A percentile compares a stretch with the other conserved stretches of the same genome.
Conservation (phyloP, 441 rosid species). For the Pelargonium myrrhifolium region DNA sequence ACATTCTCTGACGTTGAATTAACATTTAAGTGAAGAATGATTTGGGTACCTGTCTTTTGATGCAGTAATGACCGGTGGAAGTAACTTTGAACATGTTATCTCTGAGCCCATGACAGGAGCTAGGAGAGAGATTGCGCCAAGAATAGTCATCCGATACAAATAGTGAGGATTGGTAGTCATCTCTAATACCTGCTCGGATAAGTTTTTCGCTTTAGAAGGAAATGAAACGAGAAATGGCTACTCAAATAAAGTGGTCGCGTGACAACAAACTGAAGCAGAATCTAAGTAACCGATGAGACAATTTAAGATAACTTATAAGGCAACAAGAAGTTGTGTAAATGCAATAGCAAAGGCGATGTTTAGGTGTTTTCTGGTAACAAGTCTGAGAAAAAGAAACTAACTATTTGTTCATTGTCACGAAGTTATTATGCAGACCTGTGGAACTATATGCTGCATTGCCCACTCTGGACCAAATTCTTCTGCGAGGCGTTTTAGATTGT, state of each 20-base stretch:
- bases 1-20: background rate
- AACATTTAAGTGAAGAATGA: background rate
- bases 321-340: too few relatives aligned
- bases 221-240: background rate
- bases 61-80: conserved; percentile 66
- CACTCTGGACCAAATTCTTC: conserved; percentile 99
- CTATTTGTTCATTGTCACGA: background rate
- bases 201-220: background rate
- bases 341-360: too few relatives aligned
- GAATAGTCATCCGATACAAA: conserved; percentile 82
- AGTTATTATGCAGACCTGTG: conserved; percentile 44
- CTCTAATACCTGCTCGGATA: background rate
- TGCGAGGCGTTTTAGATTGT: conserved; percentile 88
- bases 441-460: conserved; percentile 95
- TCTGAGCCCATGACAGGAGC: conserved; percentile 93
- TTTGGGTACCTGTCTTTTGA: conserved; percentile 71
- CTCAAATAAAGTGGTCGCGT: background rate
- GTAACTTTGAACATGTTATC: conserved; percentile 74
- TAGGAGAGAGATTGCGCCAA: conserved; percentile 73
- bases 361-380: too few relatives aligned
- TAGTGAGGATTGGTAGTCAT: conserved; percentile 54
- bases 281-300: too few relatives aligned
- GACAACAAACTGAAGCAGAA: too few relatives aligned
- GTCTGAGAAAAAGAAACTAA: too few relatives aligned
- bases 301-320: too few relatives aligned